Evolutionary conservation across 2,329 filamentous ascomycete species (phyloP).

Genomic region (Fusarium acutatum): DNA sequence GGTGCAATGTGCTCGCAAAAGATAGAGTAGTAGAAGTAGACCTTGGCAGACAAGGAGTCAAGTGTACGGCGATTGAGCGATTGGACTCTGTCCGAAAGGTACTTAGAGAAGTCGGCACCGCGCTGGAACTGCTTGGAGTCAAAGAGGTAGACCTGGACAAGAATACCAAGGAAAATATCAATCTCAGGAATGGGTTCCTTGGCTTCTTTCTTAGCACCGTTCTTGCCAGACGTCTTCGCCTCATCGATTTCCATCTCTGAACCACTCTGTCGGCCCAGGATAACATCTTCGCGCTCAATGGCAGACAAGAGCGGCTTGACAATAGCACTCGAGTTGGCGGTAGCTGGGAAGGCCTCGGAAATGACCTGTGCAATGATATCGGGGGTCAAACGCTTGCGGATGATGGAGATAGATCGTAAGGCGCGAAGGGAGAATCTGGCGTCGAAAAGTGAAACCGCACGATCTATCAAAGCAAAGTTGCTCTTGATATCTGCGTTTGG

Average conservation of each 20-base stretch:
- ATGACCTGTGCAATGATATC: slow-evolving; percentile 85
- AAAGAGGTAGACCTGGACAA: slow-evolving; percentile 87
- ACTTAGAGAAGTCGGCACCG: slow-evolving; percentile 84
- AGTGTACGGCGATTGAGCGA: slow-evolving; percentile 91
- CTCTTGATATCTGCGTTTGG: slow-evolving; percentile 81
- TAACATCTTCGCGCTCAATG: slow-evolving; percentile 72
- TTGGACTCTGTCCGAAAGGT: slow-evolving; percentile 85
- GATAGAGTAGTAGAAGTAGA: slow-evolving; percentile 97
- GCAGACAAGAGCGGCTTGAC: slow-evolving; percentile 76
- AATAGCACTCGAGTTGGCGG: slow-evolving; percentile 67
- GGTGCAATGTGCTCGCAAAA: slow-evolving; percentile 93
- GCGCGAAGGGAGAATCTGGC: slow-evolving; percentile 93
- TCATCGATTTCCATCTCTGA: slow-evolving; percentile 80
- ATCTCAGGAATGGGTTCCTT: slow-evolving; percentile 88
- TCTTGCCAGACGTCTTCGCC: slow-evolving; percentile 60
- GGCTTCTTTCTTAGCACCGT: slow-evolving; percentile 68
- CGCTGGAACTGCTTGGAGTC: slow-evolving; percentile 83
- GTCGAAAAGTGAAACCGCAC: slow-evolving; percentile 92
- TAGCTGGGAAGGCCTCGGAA: slow-evolving; percentile 77
- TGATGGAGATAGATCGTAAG: slow-evolving; percentile 91
- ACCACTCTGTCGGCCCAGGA: slow-evolving; percentile 65
- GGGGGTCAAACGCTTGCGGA: slow-evolving; percentile 88
- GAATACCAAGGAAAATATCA: slow-evolving; percentile 87
- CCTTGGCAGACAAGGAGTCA: slow-evolving; percentile 91
- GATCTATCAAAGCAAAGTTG: slow-evolving; percentile 91